These are phyloP conservation scores for Selenicereus undatus DNA, from an alignment of 148 eudicot species.

Conservation along the genomic window DNA sequence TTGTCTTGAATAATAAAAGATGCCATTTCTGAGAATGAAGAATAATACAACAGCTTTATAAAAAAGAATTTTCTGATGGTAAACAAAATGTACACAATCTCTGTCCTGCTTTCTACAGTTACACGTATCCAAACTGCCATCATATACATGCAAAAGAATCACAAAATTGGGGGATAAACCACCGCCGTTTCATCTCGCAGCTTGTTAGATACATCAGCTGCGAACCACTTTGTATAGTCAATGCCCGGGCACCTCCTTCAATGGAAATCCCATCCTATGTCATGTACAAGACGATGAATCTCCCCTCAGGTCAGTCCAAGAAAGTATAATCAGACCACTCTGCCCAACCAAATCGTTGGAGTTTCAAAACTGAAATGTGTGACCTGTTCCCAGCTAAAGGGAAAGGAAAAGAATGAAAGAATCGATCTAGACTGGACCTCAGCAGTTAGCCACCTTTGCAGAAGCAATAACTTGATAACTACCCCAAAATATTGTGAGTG, in stretches of 20 bases:
- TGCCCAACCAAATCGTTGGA: constrained; percentile 26
- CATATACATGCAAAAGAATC: constrained; percentile 24
- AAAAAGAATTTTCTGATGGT: constrained; percentile 8
- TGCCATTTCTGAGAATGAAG: neutral
- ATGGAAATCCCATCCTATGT: constrained; percentile 17
- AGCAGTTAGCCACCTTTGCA: constrained; percentile 18
- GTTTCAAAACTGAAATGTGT: constrained; percentile 35
- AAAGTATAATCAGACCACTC: constrained; percentile 35
- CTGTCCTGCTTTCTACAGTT: constrained; percentile 23
- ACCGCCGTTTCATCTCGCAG: constrained; percentile 26
- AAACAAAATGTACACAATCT: constrained; percentile 20
- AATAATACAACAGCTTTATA: constrained; percentile 5
- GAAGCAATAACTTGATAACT: constrained; percentile 14
- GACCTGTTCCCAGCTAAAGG: constrained; percentile 29
- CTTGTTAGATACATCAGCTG: constrained; percentile 59
- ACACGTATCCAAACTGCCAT: constrained; percentile 8
- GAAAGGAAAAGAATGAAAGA: constrained; percentile 53
- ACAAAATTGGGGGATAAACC: constrained; percentile 20
- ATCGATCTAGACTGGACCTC: constrained; percentile 33
- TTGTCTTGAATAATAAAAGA: neutral
- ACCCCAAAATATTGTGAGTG: neutral
- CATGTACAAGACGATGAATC: constrained; percentile 37
- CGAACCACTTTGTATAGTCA: constrained; percentile 21
- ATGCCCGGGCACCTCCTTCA: constrained; percentile 21
- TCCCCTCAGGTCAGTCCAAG: constrained; percentile 27